Base-by-base conservation (phyloP, 805 yeast species). In the Yamadazyma insecticola region DNA sequence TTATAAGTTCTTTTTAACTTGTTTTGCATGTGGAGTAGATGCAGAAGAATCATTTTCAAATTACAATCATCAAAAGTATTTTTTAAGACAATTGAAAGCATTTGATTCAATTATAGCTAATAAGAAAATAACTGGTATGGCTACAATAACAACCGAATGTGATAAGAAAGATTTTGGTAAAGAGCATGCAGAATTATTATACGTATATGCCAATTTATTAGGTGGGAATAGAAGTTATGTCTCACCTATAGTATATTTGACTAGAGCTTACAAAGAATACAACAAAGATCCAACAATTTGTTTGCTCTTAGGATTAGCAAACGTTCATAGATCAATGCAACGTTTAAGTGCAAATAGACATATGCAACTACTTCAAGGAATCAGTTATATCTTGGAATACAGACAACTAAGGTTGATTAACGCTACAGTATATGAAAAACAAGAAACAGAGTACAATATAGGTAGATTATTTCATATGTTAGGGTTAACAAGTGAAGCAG, bases 301-400 rank as follows among this genome's bases (percentile, higher is more conserved):
- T 38, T 64, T 92, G 16, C 57, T 82, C 22, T 63, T 84, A 26
- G 97, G 92, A 0, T 55, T 92, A 24, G 78, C 89, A 0, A 89
- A 88, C 56, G 63, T 89, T 15, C 96, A 90, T 46, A 70, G 97
- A 25, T 83, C 97, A 0, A 81, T 89, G 78, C 97, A 92, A 56
- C 69, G 98, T 40, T 76, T 85, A 36, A 81, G 95, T 4, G 70
- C 79, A 5, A 85, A 87, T 53, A 74, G 97, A 34, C 96, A 90
- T 48, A 68, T 83, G 36, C 97, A 89, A 50, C 66, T 92, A 14
- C 60, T 92, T 2, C 97, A 92, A 49, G 97, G 96, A 0, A 59
- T 92, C 28, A 76, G 89, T 34, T 88, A 74, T 47, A 51, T 92
- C 38, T 56, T 74, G 49, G 92, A 86, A 43, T 92, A 92, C 46